These are phyloP conservation scores for Raddia guianensis DNA, from an alignment of 176 grass and related monocot species.

Conservation along the genomic window DNA sequence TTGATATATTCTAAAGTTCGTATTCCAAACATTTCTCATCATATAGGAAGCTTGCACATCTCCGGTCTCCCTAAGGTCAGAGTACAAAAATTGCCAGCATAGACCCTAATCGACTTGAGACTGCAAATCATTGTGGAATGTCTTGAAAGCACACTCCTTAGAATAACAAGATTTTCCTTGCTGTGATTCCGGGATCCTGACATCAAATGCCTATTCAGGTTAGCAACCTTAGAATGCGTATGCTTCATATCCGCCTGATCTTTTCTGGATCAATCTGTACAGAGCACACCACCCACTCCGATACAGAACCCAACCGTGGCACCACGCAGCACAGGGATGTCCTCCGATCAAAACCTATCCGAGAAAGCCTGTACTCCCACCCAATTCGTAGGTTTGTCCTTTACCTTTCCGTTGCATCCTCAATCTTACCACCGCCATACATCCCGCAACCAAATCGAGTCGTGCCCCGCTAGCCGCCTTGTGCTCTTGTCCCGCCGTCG, in stretches of 20 bases:
- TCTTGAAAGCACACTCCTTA: background rate
- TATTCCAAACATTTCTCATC: background rate
- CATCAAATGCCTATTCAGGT: background rate
- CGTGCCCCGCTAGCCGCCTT: too few species aligned
- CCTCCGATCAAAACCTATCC: background rate
- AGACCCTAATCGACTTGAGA: background rate
- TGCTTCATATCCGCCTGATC: background rate
- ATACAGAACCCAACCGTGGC: background rate
- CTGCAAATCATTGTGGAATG: background rate
- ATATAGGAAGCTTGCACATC: background rate
- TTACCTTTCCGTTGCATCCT: too few species aligned
- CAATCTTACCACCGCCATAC: too few species aligned
- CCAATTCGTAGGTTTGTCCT: too few species aligned
- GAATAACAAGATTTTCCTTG: background rate
- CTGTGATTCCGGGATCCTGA: background rate
- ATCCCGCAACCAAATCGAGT: too few species aligned
- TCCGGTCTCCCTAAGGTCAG: background rate
- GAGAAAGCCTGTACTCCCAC: background rate
- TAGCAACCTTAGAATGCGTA: background rate
- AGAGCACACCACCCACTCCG: background rate
- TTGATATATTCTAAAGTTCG: background rate
- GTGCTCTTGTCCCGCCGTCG: too few species aligned
- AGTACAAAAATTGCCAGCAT: background rate
- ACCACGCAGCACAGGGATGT: background rate
- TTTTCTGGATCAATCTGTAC: conserved; percentile 39